A percentile compares a stretch with the other conserved stretches of the same genome.
Conservation (phyloP, 331 rosid species). For the Stylosanthes scabra region DNA sequence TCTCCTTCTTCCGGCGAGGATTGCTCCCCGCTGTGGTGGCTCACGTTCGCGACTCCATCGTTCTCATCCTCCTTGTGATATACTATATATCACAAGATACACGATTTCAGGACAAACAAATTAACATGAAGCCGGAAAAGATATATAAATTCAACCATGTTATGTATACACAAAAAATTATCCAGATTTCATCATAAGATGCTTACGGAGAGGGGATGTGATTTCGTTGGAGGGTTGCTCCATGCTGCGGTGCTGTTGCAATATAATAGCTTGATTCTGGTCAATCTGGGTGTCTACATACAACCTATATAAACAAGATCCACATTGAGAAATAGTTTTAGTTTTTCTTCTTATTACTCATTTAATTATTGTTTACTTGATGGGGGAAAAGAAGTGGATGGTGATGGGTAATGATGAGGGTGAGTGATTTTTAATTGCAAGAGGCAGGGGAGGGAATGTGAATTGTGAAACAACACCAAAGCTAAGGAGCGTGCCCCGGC, state of each 20-base stretch:
- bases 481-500: no score
- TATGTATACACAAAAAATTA: neutral
- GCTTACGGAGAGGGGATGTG: conserved; percentile 52
- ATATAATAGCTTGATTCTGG: neutral
- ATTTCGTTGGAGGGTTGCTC: conserved; percentile 38
- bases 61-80: neutral
- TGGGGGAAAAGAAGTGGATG: neutral
- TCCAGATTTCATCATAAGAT: neutral
- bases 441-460: no score
- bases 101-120: neutral
- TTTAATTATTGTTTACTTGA: neutral
- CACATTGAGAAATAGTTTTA: neutral
- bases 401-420: no score
- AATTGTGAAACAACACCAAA: no score
- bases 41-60: neutral
- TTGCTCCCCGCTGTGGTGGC: neutral
- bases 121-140: neutral
- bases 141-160: no score
- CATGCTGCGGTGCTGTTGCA: conserved; percentile 22
- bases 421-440: no score
- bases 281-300: neutral
- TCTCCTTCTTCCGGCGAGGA: neutral
- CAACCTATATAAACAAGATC: neutral
- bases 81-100: neutral
- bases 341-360: neutral